A percentile compares a stretch with the other conserved stretches of the same genome.
Conservation (phyloP, 768 basidiomycete genomes). For the Sarcomyxa edulis region DNA sequence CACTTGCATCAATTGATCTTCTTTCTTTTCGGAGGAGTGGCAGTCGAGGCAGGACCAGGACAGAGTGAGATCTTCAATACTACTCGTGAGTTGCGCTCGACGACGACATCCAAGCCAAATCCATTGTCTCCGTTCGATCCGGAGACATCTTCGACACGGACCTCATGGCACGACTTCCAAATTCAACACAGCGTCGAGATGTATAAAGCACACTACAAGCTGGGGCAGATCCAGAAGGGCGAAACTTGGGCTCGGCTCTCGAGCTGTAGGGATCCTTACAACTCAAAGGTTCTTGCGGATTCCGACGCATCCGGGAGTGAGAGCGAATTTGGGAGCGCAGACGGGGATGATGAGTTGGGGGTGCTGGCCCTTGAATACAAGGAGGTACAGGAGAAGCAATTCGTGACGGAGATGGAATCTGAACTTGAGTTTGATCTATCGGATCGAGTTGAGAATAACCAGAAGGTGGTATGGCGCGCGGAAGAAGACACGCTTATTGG, state of each 20-base stretch:
- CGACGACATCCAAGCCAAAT: neutral
- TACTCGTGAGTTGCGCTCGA: slow-evolving; percentile 2
- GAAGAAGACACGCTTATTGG: slow-evolving; percentile 62
- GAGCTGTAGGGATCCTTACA: slow-evolving; percentile 46
- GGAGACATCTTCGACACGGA: too few relatives aligned
- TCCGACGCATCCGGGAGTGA: slow-evolving; percentile 22
- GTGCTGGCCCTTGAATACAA: too few relatives aligned
- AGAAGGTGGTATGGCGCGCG: slow-evolving; percentile 67
- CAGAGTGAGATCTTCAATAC: too few relatives aligned
- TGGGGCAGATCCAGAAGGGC: slow-evolving; percentile 50
- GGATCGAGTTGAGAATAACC: too few relatives aligned
- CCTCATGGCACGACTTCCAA: too few relatives aligned
- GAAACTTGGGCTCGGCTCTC: slow-evolving; percentile 46
- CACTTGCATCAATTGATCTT: slow-evolving; percentile 59
- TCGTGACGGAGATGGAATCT: too few relatives aligned
- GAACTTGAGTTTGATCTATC: too few relatives aligned
- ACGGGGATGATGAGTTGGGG: slow-evolving; percentile 14
- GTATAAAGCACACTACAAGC: slow-evolving; percentile 31
- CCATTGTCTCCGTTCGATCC: too few relatives aligned
- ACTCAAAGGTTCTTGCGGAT: slow-evolving; percentile 23
- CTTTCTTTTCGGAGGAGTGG: slow-evolving; percentile 51
- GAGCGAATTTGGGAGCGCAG: slow-evolving; percentile 33
- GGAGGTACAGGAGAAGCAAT: slow-evolving; percentile 35
- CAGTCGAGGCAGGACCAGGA: too few relatives aligned
- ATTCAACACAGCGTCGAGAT: slow-evolving; percentile 43